Conservation (phyloP, 345 rosid species). For the Microcos paniculata region DNA sequence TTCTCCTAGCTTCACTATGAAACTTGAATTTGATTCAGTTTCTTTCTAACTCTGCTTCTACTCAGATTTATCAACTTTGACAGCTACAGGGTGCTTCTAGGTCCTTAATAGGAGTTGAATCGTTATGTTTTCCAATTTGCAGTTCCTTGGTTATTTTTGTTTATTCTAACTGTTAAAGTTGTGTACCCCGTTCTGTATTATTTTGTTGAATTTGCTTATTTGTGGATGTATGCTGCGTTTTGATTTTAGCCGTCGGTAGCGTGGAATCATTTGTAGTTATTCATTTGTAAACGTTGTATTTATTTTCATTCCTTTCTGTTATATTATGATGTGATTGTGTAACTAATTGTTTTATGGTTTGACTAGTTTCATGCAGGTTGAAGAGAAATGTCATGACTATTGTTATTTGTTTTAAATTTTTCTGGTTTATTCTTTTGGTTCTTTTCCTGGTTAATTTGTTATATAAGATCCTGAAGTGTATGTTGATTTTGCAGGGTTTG, state of each 20-base stretch:
- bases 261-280: background rate
- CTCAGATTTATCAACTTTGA: background rate
- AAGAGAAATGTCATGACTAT: constrained; percentile 17
- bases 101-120: constrained; percentile 19
- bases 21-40: constrained; percentile 20
- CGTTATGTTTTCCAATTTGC: background rate
- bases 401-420: background rate
- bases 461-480: constrained; percentile 34
- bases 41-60: constrained; percentile 22
- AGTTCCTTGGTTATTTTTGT: background rate
- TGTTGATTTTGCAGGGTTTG: constrained; percentile 73
- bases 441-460: constrained; percentile 28
- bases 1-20: constrained; percentile 26
- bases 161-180: background rate
- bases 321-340: background rate
- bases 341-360: constrained; percentile 14
- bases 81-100: constrained; percentile 10
- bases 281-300: background rate
- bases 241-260: background rate
- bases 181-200: background rate
- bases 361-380: constrained; percentile 33
- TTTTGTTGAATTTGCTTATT: background rate
- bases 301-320: background rate
- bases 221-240: constrained; percentile 8
- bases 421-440: constrained; percentile 7